Evolutionary conservation across 495 filamentous ascomycete genomes (phyloP).

Genomic region (Bacidia gigantensis): DNA sequence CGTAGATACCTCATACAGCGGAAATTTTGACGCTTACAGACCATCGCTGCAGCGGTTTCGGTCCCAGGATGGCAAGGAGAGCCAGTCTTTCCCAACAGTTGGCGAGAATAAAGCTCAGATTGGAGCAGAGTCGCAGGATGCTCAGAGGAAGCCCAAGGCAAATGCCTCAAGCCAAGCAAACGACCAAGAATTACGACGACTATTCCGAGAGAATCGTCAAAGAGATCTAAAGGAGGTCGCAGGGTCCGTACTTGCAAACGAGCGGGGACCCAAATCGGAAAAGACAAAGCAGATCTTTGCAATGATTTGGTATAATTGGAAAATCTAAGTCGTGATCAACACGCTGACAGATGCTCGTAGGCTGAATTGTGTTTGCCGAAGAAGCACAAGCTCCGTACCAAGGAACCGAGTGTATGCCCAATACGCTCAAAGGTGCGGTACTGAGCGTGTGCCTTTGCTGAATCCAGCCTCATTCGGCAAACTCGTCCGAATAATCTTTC

Average conservation of each 20-base stretch:
- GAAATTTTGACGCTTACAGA: slow-evolving; percentile 22
- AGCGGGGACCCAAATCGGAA: slow-evolving; percentile 73
- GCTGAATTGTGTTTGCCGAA: slow-evolving; percentile 70
- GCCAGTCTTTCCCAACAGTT: slow-evolving; percentile 45
- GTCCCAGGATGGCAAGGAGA: slow-evolving; percentile 51
- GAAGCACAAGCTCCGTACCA: slow-evolving; percentile 71
- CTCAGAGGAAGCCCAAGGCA: slow-evolving; percentile 45
- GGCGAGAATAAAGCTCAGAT: slow-evolving; percentile 46
- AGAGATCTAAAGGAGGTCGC: slow-evolving; percentile 73
- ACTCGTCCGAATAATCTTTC: slow-evolving; percentile 88
- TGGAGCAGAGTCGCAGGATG: slow-evolving; percentile 45
- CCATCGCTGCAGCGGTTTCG: slow-evolving; percentile 26
- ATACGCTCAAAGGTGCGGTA: slow-evolving; percentile 82
- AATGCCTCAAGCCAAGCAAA: slow-evolving; percentile 68
- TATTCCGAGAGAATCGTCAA: slow-evolving; percentile 62
- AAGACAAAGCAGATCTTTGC: slow-evolving; percentile 94
- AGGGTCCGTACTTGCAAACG: slow-evolving; percentile 55
- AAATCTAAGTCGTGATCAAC: slow-evolving; percentile 10
- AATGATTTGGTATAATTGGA: slow-evolving; percentile 71
- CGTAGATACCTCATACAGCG: slow-evolving; percentile 26
- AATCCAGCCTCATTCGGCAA: slow-evolving; percentile 98
- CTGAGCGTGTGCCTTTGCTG: slow-evolving; percentile 78
- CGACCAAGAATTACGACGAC: slow-evolving; percentile 78
- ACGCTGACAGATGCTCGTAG: slow-evolving; percentile 33
- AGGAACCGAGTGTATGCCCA: slow-evolving; percentile 85